Evolutionary conservation across 2,329 filamentous ascomycete genomes (phyloP), one percentile per base, ranked within the genome.

Genomic region (Colletotrichum lupini): DNA sequence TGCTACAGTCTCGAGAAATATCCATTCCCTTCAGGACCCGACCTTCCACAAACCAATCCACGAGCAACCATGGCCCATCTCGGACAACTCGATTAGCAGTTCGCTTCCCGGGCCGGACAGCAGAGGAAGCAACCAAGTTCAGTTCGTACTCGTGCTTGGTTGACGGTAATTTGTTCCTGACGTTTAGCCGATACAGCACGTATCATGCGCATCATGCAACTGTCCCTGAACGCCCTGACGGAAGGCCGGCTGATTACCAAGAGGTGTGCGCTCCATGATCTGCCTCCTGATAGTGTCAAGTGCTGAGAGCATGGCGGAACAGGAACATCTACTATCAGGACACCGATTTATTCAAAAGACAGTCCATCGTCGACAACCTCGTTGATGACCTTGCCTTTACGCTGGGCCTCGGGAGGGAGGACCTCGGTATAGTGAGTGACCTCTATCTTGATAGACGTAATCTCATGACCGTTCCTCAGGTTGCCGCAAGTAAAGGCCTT

Each of bases 241-340:
- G 85, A 87, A 0, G 89, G 87, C 1, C 85, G 82, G 9, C 77
- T 90, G 3, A 84, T 91, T 24, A 92, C 91, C 2, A 93, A 93
- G 80, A 89, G 91, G 91, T 92, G 63, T 56, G 81, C 77, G 19
- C 22, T 1, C 9, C 19, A 1, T 8, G 14, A 0, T 8, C 16
- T 60, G 28, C 24, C 30, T 14, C 2, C 30, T 30, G 4, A 12
- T 37, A 14, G 5, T 5, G 4, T 22, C 4, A 4, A 26, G 26
- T 49, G 55, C 56, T 73, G 11, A 73, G 35, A 19, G 11, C 32
- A 16, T 9, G 56, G 60, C 12, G 26, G n/a, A 22, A 3, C 30
- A 96, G 94, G 74, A 93, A 94, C 77, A 91, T 97, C 4, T 97
- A 92, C 80, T 97, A 97, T 79, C 91, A 94, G 77, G 88, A 95